These are phyloP conservation scores for Candida albicans DNA, from an alignment of 1,139 yeast genomes.

Conservation along the genomic window DNA sequence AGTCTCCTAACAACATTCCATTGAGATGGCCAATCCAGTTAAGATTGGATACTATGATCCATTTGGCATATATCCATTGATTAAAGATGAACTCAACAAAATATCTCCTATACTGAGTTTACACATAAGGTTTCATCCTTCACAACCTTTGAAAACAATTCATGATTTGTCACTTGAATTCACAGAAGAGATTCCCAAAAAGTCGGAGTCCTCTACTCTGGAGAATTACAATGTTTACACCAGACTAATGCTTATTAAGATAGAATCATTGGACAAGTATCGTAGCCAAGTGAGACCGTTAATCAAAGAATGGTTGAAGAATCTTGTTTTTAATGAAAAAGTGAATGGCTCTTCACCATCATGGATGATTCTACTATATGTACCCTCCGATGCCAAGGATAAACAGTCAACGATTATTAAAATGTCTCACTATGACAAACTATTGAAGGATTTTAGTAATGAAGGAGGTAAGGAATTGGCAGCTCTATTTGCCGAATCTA, in stretches of 20 bases:
- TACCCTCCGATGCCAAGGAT: slow-evolving; percentile 46
- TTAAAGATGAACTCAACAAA: slow-evolving; percentile 54
- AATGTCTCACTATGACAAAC: slow-evolving; percentile 62
- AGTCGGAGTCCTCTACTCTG: slow-evolving; percentile 7
- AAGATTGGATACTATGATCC: slow-evolving; percentile 83
- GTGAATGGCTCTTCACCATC: slow-evolving; percentile 32
- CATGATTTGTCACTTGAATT: slow-evolving; percentile 59
- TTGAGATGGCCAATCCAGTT: slow-evolving; percentile 24
- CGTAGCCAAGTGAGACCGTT: slow-evolving; percentile 78
- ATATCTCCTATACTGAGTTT: slow-evolving; percentile 67
- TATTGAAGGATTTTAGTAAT: slow-evolving; percentile 61
- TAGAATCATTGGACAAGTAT: slow-evolving; percentile 70
- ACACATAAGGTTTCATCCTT: slow-evolving; percentile 69
- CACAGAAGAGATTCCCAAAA: slow-evolving; percentile 59
- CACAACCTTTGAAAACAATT: slow-evolving; percentile 66
- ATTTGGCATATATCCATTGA: slow-evolving; percentile 58
- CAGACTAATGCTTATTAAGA: slow-evolving; percentile 67
- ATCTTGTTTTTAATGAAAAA: slow-evolving; percentile 41
- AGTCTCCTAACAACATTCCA: too few species aligned
- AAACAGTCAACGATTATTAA: slow-evolving; percentile 46
- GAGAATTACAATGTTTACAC: slow-evolving; percentile 48
- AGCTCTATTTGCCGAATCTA: slow-evolving; percentile 14
- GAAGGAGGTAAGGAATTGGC: slow-evolving; percentile 41
- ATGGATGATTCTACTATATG: slow-evolving; percentile 63
- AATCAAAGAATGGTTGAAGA: slow-evolving; percentile 75